A percentile compares a stretch with the other conserved stretches of the same genome.
phyloP scores from a whole-genome alignment of 2,329 filamentous ascomycete genomes.

The Nigrospora oryzae region DNA sequence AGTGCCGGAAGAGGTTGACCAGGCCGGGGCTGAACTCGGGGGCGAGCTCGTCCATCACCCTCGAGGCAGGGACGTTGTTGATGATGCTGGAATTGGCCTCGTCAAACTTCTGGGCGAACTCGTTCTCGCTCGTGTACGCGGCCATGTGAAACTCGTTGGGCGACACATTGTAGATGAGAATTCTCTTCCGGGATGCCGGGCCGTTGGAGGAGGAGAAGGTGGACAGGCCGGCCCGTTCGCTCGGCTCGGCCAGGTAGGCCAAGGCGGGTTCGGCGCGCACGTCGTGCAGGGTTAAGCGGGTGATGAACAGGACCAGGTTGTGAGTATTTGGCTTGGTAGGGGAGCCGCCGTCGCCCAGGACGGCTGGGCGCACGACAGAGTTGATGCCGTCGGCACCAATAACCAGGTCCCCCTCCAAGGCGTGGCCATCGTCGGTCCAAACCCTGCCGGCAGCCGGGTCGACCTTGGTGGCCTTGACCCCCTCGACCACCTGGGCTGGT shows the following conservation, averaged over 20 bases:
- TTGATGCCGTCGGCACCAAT: conserved; percentile 3
- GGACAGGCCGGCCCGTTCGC: conserved; percentile 8
- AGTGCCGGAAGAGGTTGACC: background rate
- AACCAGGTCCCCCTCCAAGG: background rate
- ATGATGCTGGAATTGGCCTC: conserved; percentile 10
- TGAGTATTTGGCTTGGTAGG: background rate
- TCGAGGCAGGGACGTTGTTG: conserved; percentile 7
- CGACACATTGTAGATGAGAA: conserved; percentile 11
- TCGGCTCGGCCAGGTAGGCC: background rate
- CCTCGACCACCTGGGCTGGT: background rate
- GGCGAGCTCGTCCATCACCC: conserved; percentile 7
- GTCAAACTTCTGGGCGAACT: conserved; percentile 10
- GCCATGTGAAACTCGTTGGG: conserved; percentile 8
- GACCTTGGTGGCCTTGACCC: background rate
- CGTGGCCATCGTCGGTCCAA: background rate
- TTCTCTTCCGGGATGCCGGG: conserved; percentile 7
- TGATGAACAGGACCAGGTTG: conserved; percentile 7
- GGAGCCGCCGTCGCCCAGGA: background rate
- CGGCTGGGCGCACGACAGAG: background rate
- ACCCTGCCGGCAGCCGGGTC: background rate
- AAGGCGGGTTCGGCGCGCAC: conserved; percentile 5
- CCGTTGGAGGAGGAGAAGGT: conserved; percentile 5
- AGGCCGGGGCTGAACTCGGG: conserved; percentile 8
- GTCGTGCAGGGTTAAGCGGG: conserved; percentile 8
- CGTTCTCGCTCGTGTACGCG: conserved; percentile 11